These are phyloP conservation scores for Carallia brachiata DNA, from an alignment of 345 rosid species.

Conservation along the genomic window DNA sequence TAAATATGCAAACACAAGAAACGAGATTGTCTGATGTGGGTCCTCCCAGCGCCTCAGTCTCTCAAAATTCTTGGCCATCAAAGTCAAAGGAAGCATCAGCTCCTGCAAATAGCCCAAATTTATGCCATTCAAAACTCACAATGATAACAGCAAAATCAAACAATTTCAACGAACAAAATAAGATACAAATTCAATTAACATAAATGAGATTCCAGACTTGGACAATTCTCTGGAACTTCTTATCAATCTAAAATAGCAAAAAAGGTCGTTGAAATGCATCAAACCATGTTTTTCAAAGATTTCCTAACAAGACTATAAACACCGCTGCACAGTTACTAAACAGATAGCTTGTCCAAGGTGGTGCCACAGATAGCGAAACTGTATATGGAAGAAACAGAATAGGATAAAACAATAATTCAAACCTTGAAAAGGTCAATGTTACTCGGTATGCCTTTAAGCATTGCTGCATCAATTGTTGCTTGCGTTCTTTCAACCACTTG, in stretches of 20 bases:
- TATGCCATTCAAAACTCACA: background rate
- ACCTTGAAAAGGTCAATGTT: slow-evolving; percentile 97
- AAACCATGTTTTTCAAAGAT: background rate
- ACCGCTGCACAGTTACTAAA: background rate
- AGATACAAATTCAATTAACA: background rate
- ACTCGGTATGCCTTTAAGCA: slow-evolving; percentile 85
- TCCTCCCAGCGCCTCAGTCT: slow-evolving; percentile 86
- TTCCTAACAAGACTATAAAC: background rate
- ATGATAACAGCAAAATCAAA: too few species aligned
- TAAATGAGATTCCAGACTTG: background rate
- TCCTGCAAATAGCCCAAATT: slow-evolving; percentile 48
- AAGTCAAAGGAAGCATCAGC: slow-evolving; percentile 71
- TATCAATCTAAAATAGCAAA: background rate
- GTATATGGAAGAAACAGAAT: background rate
- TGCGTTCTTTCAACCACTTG: slow-evolving; percentile 80
- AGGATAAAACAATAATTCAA: background rate
- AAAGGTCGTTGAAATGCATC: background rate
- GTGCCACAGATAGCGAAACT: too few species aligned
- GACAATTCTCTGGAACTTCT: background rate
- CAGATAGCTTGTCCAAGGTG: background rate
- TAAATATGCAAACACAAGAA: slow-evolving; percentile 65
- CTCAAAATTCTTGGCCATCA: slow-evolving; percentile 57
- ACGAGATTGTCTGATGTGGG: slow-evolving; percentile 74
- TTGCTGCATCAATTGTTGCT: slow-evolving; percentile 96
- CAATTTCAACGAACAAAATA: too few species aligned